Evolutionary conservation across 2,329 filamentous ascomycete genomes (phyloP).

Genomic region (Microcyclosporella mali): DNA sequence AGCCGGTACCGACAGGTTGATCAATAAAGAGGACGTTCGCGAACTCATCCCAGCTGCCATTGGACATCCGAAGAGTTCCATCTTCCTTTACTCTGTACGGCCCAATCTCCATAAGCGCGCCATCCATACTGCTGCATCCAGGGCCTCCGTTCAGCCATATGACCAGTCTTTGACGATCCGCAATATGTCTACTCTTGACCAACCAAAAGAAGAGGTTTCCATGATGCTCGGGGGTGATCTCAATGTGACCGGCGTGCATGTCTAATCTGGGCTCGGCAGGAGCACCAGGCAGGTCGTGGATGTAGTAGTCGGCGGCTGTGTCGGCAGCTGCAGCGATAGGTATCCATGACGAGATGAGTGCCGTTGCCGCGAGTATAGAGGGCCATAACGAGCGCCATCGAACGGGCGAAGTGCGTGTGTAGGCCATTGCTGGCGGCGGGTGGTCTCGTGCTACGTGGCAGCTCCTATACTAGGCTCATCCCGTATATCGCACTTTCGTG

Average conservation of each 20-base stretch:
- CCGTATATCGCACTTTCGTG: background rate
- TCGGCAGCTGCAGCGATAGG: slow-evolving; percentile 40
- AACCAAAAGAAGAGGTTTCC: slow-evolving; percentile 99
- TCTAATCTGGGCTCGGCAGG: slow-evolving; percentile 69
- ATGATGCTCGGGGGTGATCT: slow-evolving; percentile 76
- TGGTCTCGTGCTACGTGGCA: slow-evolving; percentile 12
- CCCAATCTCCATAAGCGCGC: slow-evolving; percentile 91
- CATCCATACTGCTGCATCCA: slow-evolving; percentile 95
- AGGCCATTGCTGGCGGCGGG: slow-evolving; percentile 14
- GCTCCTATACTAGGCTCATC: slow-evolving; percentile 14
- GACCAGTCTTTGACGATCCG: slow-evolving; percentile 80
- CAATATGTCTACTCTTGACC: slow-evolving; percentile 91
- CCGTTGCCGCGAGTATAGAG: slow-evolving; percentile 10
- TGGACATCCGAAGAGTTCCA: slow-evolving; percentile 67
- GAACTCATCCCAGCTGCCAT: slow-evolving; percentile 98
- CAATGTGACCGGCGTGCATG: slow-evolving; percentile 98
- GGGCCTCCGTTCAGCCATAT: slow-evolving; percentile 97
- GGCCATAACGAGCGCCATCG: slow-evolving; percentile 11
- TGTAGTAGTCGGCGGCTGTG: slow-evolving; percentile 80
- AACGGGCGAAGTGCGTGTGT: slow-evolving; percentile 4
- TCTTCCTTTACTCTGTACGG: slow-evolving; percentile 80
- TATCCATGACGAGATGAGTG: slow-evolving; percentile 17
- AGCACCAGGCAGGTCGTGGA: slow-evolving; percentile 75
- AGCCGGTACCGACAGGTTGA: slow-evolving; percentile 93
- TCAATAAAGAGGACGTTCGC: slow-evolving; percentile 95